Conservation (phyloP, 2,329 filamentous ascomycete species). For the Penicillium sp. region DNA sequence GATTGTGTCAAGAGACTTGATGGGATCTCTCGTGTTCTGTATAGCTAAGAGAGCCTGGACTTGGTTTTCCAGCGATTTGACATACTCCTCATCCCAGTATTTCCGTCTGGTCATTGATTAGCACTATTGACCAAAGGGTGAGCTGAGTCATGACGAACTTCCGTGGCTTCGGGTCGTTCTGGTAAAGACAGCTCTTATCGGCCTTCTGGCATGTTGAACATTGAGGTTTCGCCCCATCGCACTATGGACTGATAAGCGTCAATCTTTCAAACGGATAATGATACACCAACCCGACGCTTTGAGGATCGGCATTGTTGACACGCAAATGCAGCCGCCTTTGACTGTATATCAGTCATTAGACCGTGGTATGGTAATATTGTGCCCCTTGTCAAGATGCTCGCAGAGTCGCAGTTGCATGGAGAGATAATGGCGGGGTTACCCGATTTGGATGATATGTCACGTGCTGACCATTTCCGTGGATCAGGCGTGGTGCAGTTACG, state of each 20-base stretch:
- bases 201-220: conserved; percentile 4
- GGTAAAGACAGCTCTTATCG: conserved; percentile 1
- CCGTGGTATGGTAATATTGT: not conserved
- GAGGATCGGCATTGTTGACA: conserved; percentile 7
- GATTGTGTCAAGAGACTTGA: not conserved
- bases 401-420: not conserved
- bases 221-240: conserved; percentile 3
- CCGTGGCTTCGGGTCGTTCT: not conserved
- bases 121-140: not conserved
- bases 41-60: conserved; percentile 1
- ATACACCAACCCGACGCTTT: conserved; percentile 2
- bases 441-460: not conserved
- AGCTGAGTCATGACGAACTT: not conserved
- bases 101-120: conserved; percentile 2
- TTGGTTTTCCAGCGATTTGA: conserved; percentile 7
- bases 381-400: not conserved
- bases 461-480: not conserved
- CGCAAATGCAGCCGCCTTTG: not conserved
- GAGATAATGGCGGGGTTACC: not conserved
- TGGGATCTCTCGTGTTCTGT: not conserved
- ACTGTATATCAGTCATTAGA: not conserved
- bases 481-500: too few relatives aligned
- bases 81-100: conserved; percentile 9
- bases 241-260: not conserved
- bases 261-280: not conserved